phyloP scores from a whole-genome alignment of 83 land plant genomes.

The Diphasiastrum complanatum region DNA sequence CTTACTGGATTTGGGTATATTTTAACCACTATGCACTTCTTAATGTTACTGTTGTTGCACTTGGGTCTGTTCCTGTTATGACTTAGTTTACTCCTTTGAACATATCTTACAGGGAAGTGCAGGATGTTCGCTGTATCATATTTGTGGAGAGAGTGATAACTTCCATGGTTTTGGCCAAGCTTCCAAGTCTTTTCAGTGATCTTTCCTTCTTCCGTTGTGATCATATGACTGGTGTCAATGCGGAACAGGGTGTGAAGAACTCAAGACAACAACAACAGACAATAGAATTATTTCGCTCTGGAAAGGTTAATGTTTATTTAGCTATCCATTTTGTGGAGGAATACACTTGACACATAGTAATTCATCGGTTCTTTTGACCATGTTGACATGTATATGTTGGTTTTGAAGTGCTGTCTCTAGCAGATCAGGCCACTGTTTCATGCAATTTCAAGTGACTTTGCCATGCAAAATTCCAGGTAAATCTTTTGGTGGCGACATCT shows the following conservation, averaged over 20 bases:
- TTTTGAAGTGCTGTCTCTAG: background rate
- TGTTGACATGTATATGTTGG: too few species aligned
- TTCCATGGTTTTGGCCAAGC: slow-evolving; percentile 61
- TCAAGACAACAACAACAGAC: slow-evolving; percentile 44
- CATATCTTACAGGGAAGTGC: slow-evolving; percentile 16
- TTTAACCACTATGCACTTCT: background rate
- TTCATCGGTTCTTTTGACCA: too few species aligned
- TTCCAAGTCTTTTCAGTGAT: slow-evolving; percentile 36
- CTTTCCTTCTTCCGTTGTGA: slow-evolving; percentile 54
- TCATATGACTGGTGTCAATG: slow-evolving; percentile 55
- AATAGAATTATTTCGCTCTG: slow-evolving; percentile 48
- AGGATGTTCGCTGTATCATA: slow-evolving; percentile 55
- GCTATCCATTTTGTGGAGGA: too few species aligned
- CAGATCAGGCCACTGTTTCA: background rate
- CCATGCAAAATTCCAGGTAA: slow-evolving; percentile 29
- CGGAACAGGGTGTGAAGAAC: slow-evolving; percentile 40
- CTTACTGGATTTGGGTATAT: too few species aligned
- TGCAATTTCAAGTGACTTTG: background rate
- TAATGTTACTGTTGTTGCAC: background rate
- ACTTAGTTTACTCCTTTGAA: background rate
- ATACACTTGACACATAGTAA: too few species aligned
- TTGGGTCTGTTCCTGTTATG: too few species aligned
- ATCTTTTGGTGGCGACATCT: slow-evolving; percentile 52
- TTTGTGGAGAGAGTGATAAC: slow-evolving; percentile 83
- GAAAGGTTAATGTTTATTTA: slow-evolving; percentile 36